phyloP scores from a whole-genome alignment of 768 basidiomycete species.

The Dacryopinax primogenitus region DNA sequence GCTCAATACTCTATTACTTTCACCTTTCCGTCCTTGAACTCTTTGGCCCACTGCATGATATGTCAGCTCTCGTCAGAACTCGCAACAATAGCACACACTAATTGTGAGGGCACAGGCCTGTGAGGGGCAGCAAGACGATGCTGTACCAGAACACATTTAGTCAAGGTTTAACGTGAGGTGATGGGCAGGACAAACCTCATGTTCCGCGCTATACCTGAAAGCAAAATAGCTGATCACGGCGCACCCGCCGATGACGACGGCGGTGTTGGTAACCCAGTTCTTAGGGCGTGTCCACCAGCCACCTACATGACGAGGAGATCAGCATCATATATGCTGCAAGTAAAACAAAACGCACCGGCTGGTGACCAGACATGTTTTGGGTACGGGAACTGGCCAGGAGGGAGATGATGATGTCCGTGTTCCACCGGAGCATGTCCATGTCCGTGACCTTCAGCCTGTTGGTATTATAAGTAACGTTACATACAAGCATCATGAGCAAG shows the following conservation, averaged over 20 bases:
- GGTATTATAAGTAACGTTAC: not conserved
- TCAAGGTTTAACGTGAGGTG: not conserved
- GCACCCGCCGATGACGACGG: constrained; percentile 57
- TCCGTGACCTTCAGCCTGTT: constrained; percentile 1
- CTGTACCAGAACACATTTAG: constrained; percentile 27
- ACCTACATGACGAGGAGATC: constrained; percentile 35
- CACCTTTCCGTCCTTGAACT: constrained; percentile 31
- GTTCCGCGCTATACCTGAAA: constrained; percentile 61
- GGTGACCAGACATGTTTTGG: constrained; percentile 94
- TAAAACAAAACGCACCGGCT: constrained; percentile 42
- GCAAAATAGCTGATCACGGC: constrained; percentile 49
- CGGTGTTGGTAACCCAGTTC: constrained; percentile 83
- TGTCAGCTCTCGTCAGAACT: not conserved
- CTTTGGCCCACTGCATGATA: constrained; percentile 36
- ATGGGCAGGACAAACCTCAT: constrained; percentile 47
- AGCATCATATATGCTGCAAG: not conserved
- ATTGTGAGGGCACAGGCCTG: constrained; percentile 66
- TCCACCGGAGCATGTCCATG: not conserved
- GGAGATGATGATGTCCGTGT: not conserved
- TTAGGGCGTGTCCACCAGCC: constrained; percentile 91
- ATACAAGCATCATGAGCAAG: not conserved
- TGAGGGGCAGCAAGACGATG: constrained; percentile 45
- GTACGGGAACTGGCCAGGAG: constrained; percentile 59
- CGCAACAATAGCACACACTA: constrained; percentile 35
- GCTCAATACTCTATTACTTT: not conserved